Evolutionary conservation across 495 filamentous ascomycete species (phyloP), one percentile per base, ranked within the genome.

Genomic region (Copromyces sp.): DNA sequence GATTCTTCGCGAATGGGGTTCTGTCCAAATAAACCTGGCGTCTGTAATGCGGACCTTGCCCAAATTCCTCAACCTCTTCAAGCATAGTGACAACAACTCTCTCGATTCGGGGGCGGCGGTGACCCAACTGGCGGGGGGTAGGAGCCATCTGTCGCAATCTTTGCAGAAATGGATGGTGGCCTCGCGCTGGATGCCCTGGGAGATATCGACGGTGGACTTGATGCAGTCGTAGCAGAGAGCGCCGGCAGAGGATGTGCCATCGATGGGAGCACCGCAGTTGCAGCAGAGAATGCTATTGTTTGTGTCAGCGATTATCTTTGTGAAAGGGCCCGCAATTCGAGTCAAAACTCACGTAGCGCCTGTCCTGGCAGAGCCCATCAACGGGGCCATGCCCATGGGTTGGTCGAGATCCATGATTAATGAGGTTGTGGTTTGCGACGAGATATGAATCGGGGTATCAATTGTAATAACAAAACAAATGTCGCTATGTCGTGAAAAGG

Each of bases 1-100:
- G 69, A 99, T 86, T 77, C 95, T 85, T 77, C 93, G 86, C 69
- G 93, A 96, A 84, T 99, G 95, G 8, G 95, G 95, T 82, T 99
- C 95, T 3, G 95, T 99, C 95, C 95, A 99, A 75, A 97, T 93
- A 79, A 99, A 99, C 77, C 89, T 91, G 42, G 95, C 95, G 77
- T 99, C 95, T 78, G 95, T 93, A 74, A 99, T 94, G 53, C 95
- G 86, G 71, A 96, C 92, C 83, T 93, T 95, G 76, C 88, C 86
- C 71, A 99, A 81, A 45, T 94, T 94, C 69, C 89, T 86, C 71
- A 99, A 81, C 77, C 92, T 92, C 77, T 92, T 87, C 70, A 99
- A 82, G 83, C 95, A 99, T 39, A 98, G 80, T 12, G 95, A 94
- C 37, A 99, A 84, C 59, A 99, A 83, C 81, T 98, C 95, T 81